Conservation (phyloP, 345 rosid genomes). For the Gossypium turneri region DNA sequence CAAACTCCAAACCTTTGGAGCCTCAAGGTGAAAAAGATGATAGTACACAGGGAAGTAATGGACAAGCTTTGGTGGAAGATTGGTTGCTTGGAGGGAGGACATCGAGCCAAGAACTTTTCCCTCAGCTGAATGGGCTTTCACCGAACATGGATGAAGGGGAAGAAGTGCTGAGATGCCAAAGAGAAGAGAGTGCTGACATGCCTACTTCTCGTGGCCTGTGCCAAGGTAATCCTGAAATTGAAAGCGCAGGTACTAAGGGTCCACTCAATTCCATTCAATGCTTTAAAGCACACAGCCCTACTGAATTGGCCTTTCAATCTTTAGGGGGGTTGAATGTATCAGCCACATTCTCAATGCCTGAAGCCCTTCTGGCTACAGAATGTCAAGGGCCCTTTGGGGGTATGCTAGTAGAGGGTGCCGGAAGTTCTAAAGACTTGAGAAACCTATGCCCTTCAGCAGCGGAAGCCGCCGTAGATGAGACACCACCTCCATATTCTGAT, state of each 20-base stretch:
- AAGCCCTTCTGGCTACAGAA: conserved; percentile 41
- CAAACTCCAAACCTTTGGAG: conserved; percentile 33
- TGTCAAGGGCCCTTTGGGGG: conserved; percentile 49
- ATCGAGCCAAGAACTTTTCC: conserved; percentile 33
- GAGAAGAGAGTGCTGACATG: conserved; percentile 67
- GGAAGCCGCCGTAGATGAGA: conserved; percentile 43
- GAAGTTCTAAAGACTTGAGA: conserved; percentile 81
- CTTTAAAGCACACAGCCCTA: conserved; percentile 32
- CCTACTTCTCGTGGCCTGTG: conserved; percentile 78
- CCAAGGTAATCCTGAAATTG: conserved; percentile 53
- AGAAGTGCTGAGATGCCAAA: conserved; percentile 24
- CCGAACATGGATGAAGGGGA: conserved; percentile 32
- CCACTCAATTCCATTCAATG: conserved; percentile 23
- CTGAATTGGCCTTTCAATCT: conserved; percentile 37
- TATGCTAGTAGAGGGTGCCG: conserved; percentile 68
- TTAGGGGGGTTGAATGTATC: conserved; percentile 24
- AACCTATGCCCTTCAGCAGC: conserved; percentile 57
- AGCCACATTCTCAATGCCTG: conserved; percentile 44
- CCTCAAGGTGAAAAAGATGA: conserved; percentile 26
- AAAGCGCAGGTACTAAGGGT: conserved; percentile 42
- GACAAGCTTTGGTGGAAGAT: conserved; percentile 33
- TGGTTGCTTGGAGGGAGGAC: conserved; percentile 19
- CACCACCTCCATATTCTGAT: conserved; percentile 24
- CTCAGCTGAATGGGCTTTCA: conserved; percentile 32
- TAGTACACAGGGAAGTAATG: conserved; percentile 35